phyloP scores from a whole-genome alignment of 2,329 filamentous ascomycete species.

The Sclerotinia glacialis region DNA sequence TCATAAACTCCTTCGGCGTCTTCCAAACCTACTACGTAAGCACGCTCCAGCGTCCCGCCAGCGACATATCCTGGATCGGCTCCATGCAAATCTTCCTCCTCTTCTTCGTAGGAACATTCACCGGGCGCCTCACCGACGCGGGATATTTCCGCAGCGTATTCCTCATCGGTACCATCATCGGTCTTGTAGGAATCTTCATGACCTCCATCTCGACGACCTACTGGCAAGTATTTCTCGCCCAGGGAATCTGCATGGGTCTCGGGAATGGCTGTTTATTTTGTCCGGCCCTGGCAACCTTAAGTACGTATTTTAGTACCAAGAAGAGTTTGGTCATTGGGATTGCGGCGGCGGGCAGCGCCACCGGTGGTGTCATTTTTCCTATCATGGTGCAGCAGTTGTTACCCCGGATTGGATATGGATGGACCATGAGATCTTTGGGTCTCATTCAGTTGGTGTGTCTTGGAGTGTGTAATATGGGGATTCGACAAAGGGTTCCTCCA shows the following conservation, averaged over 20 bases:
- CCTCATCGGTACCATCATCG: constrained; percentile 35
- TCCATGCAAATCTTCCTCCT: constrained; percentile 45
- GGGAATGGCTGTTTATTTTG: constrained; percentile 45
- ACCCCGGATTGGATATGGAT: constrained; percentile 45
- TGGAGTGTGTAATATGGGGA: constrained; percentile 41
- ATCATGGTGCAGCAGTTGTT: constrained; percentile 45
- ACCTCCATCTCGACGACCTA: constrained; percentile 43
- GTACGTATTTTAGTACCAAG: constrained; percentile 45
- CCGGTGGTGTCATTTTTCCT: constrained; percentile 46
- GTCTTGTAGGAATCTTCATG: constrained; percentile 43
- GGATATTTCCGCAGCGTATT: constrained; percentile 41
- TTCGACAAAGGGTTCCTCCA: constrained; percentile 44
- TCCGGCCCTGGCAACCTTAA: constrained; percentile 42
- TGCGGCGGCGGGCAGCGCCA: constrained; percentile 42
- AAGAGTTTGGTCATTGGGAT: constrained; percentile 43
- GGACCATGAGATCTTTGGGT: constrained; percentile 48
- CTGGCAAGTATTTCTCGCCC: constrained; percentile 46
- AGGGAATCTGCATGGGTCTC: constrained; percentile 45
- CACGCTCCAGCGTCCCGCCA: constrained; percentile 38
- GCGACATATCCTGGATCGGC: constrained; percentile 48
- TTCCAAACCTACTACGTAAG: constrained; percentile 47
- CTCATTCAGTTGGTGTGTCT: constrained; percentile 45
- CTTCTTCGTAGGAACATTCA: constrained; percentile 44
- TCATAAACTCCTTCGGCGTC: constrained; percentile 44
- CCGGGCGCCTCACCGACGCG: constrained; percentile 43